Evolutionary conservation across 192 early-diverging fungal species (phyloP), one percentile per base, ranked within the genome.

Genomic region (Cladochytrium replicatum): DNA sequence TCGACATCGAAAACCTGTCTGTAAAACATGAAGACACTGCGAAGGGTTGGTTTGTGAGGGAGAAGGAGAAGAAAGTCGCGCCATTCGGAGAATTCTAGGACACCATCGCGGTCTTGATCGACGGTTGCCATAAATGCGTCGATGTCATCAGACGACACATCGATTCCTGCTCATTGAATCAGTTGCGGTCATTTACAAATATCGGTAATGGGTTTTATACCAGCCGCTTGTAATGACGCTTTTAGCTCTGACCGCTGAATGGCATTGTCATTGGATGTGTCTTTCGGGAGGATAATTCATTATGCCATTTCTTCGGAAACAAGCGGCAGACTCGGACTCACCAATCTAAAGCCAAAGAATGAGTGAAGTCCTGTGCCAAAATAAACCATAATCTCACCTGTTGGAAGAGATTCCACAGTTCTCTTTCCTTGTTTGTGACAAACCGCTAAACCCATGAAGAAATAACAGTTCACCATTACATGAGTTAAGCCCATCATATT

Each of bases 61-160:
- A 87, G 61, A 13, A 83, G 41, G 64, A 82, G 52, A 0, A 67
- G 30, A 55, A 64, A 74, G 44, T 59, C 54, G 32, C 54, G 3
- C 81, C 81, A 86, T 43, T 82, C 82, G 23, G 68, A 53, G 55
- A 68, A 86, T 48, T 74, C 74, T 29, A 86, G 79, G 13, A 60
- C 68, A 38, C 82, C 82, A 63, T 78, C 69, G 7, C 63, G 55
- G 54, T 83, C 73, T n/a, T 51, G 66, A 49, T 84, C 84, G 60
- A 83, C 72, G 43, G 59, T 66, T 11, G 63, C 66, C 28, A 85
- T 70, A 48, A 87, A 82, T 27, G 60, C 58, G 15, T 56, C 46
- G 25, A 87, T 41, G 45, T 83, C 84, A 2, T 69, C 54, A 30
- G 82, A 68, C 0, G 72, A 68, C 19, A 83, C 60, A 31, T 60